Percentiles rank a stretch among this genome's conserved stretches.
phyloP scores from a whole-genome alignment of 2,329 filamentous ascomycete genomes.

The Colletotrichum melonis region DNA sequence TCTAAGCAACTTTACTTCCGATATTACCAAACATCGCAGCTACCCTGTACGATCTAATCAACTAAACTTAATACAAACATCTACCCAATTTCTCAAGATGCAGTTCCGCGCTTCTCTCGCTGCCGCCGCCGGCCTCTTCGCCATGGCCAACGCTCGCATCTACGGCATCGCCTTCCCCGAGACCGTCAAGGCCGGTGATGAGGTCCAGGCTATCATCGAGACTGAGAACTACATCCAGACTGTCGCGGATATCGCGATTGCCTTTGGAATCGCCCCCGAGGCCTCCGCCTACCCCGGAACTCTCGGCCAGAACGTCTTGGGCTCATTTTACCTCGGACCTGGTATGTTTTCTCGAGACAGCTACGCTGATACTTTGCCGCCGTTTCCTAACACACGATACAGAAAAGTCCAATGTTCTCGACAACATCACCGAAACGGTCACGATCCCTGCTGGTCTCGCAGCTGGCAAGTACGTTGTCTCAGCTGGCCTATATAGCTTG shows the following conservation, averaged over 20 bases:
- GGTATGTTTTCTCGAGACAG: slow-evolving; percentile 35
- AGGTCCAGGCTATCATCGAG: slow-evolving; percentile 48
- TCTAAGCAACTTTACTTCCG: background rate
- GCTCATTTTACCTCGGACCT: slow-evolving; percentile 51
- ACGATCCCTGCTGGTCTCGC: slow-evolving; percentile 39
- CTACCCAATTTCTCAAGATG: slow-evolving; percentile 29
- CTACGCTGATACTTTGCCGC: no score
- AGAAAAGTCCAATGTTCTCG: slow-evolving; percentile 42
- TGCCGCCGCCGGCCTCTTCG: slow-evolving; percentile 39
- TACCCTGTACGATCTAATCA: background rate
- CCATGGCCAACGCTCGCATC: slow-evolving; percentile 51
- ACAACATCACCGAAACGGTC: slow-evolving; percentile 41
- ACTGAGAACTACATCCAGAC: slow-evolving; percentile 57
- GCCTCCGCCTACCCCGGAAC: slow-evolving; percentile 40
- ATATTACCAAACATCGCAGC: background rate
- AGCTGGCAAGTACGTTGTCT: slow-evolving; percentile 40
- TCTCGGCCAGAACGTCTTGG: slow-evolving; percentile 43
- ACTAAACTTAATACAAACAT: background rate
- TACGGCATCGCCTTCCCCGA: slow-evolving; percentile 54
- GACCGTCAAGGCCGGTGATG: slow-evolving; percentile 50
- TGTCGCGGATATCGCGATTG: slow-evolving; percentile 56
- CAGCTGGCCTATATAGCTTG: slow-evolving; percentile 43
- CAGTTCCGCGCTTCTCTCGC: slow-evolving; percentile 39
- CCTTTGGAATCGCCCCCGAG: slow-evolving; percentile 49
- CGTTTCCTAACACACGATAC: background rate